These are phyloP conservation scores for Gypsophila paniculata DNA, from an alignment of 179 eudicot species.

Conservation along the genomic window DNA sequence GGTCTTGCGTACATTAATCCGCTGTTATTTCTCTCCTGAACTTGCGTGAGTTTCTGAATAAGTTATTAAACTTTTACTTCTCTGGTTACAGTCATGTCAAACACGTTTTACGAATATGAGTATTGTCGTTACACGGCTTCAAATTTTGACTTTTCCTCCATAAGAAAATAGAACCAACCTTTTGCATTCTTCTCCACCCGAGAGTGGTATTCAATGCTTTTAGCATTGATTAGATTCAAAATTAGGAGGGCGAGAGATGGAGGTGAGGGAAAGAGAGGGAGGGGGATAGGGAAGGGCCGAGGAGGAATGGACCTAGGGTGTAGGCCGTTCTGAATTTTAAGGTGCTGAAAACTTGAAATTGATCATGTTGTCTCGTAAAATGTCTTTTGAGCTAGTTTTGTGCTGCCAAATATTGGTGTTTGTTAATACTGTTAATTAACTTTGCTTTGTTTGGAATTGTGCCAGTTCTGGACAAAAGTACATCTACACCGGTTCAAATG, in stretches of 20 bases:
- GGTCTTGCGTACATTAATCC: constrained; percentile 75
- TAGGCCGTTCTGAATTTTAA: no score
- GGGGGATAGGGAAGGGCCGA: no score
- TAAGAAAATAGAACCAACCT: no score
- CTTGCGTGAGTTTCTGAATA: constrained; percentile 37
- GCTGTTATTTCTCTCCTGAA: constrained; percentile 79
- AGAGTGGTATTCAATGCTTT: no score
- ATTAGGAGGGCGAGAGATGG: no score
- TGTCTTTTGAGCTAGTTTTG: neutral
- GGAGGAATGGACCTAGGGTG: no score
- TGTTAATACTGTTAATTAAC: neutral
- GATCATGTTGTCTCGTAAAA: neutral
- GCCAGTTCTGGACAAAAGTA: constrained; percentile 84
- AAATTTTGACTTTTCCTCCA: neutral
- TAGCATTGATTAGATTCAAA: no score
- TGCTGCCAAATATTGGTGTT: neutral
- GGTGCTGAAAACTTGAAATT: no score
- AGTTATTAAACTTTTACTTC: neutral
- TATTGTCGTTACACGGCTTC: neutral
- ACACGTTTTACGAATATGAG: neutral
- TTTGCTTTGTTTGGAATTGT: neutral
- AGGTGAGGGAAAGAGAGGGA: no score
- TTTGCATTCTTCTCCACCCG: no score
- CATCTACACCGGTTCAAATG: constrained; percentile 77
- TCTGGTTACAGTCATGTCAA: constrained; percentile 9